These are phyloP conservation scores for Sporothrix phasma DNA, from an alignment of 2,329 filamentous ascomycete genomes.

Conservation along the genomic window DNA sequence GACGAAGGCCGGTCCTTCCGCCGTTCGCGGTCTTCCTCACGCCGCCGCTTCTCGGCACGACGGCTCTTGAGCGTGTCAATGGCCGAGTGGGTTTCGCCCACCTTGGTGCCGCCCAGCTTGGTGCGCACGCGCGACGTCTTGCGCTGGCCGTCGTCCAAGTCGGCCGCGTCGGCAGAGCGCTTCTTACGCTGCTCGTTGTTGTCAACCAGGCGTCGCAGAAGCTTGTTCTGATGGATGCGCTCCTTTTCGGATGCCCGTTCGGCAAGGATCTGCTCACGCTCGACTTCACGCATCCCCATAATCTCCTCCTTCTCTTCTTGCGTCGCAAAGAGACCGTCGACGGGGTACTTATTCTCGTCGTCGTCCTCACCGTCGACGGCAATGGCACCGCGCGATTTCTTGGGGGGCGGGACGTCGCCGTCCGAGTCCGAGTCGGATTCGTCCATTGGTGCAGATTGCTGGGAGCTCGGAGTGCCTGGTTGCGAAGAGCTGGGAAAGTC, in stretches of 20 bases:
- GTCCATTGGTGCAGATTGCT: slow-evolving; percentile 79
- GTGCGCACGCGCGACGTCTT: slow-evolving; percentile 66
- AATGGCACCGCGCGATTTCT: slow-evolving; percentile 8
- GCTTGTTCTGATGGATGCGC: slow-evolving; percentile 68
- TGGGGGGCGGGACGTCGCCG: slow-evolving; percentile 34
- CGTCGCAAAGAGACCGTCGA: slow-evolving; percentile 77
- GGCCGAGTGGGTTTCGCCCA: slow-evolving; percentile 57
- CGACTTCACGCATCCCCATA: slow-evolving; percentile 77
- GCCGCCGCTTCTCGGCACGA: slow-evolving; percentile 54
- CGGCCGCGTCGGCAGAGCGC: slow-evolving; percentile 69
- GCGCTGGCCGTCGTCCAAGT: slow-evolving; percentile 66
- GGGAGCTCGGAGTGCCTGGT: slow-evolving; percentile 61
- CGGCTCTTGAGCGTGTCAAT: slow-evolving; percentile 61
- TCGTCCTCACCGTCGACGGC: slow-evolving; percentile 33
- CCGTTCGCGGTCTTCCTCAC: slow-evolving; percentile 53
- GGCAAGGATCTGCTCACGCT: slow-evolving; percentile 82
- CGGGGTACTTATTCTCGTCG: slow-evolving; percentile 62
- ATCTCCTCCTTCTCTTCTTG: slow-evolving; percentile 67
- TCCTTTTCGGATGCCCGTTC: slow-evolving; percentile 78
- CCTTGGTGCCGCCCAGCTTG: slow-evolving; percentile 53
- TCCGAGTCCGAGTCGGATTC: slow-evolving; percentile 75
- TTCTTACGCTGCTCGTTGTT: slow-evolving; percentile 58
- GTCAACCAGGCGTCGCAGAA: slow-evolving; percentile 67
- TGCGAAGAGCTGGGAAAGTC: slow-evolving; percentile 57
- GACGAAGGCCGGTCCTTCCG: slow-evolving; percentile 38